Base-by-base conservation (phyloP, 1,139 yeast genomes). In the Pneumocystis murina region DNA sequence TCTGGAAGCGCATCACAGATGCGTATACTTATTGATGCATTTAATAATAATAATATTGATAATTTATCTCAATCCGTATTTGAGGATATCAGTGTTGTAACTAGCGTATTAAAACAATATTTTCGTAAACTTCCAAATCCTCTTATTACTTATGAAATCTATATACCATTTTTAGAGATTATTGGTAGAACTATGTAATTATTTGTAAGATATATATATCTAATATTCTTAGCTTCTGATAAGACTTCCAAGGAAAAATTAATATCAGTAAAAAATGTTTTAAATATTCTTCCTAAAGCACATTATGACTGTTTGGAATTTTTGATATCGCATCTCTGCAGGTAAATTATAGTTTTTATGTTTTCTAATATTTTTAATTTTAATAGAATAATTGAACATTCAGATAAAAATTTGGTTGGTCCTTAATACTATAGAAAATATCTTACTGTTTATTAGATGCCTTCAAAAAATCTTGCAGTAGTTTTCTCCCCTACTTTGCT, bases 401-500 rank as follows among this genome's bases (percentile, higher is more conserved):
- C 80, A 59, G 73, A 74, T 20, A 72, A 75, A 57, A 87, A 86
- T 70, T 78, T 87, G 72, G 66, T 65, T 60, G 10, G 65, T 61
- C 1, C 14, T 48, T 24, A 48, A 14, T 28, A 28, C 24, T 35
- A 12, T 12, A 30, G 30, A 35, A 60, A 17, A 3, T 60, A 7
- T 60, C 20, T 38, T 20, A 30, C 17, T 39, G 30, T 33, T 36
- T 28, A 3, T 54, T 60, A 64, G 66, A 92, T 92, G 99, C 87
- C 82, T 40, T 77, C 82, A 68, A 84, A 84, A 72, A 90, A 94
- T 70, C 75, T 94, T 65, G 86, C 96, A 0, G 92, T 94, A 62
- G 96, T 92, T 20, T 92, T 92, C 78, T 96, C 97, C 0, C 98
- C 99, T 1, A 90, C 97, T 2, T 77, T 92, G 62, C 87, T 90